These are phyloP conservation scores for Trichoderma sp. DNA, from an alignment of 2,329 filamentous ascomycete genomes.

Conservation along the genomic window DNA sequence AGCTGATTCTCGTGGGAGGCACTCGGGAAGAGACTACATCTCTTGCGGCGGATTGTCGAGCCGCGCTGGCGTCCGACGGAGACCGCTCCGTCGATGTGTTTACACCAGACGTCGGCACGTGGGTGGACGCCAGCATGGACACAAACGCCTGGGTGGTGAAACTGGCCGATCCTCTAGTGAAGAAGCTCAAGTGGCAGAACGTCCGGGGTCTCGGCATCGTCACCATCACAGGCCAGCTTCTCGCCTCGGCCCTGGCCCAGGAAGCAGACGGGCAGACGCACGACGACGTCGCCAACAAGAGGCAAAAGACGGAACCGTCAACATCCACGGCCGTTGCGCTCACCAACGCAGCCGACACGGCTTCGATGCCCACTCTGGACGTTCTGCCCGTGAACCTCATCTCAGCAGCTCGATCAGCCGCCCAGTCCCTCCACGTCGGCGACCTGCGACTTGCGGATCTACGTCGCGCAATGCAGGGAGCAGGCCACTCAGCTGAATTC, in stretches of 20 bases:
- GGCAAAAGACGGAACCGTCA: slow-evolving; percentile 44
- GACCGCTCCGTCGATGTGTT: slow-evolving; percentile 68
- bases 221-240: slow-evolving; percentile 75
- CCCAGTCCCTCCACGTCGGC: slow-evolving; percentile 89
- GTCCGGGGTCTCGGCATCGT: slow-evolving; percentile 87
- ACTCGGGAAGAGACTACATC: slow-evolving; percentile 72
- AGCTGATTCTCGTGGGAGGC: slow-evolving; percentile 88
- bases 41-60: slow-evolving; percentile 77
- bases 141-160: slow-evolving; percentile 97
- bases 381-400: slow-evolving; percentile 58
- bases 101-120: slow-evolving; percentile 70
- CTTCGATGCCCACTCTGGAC: slow-evolving; percentile 49
- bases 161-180: slow-evolving; percentile 78
- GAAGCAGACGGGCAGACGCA: slow-evolving; percentile 47
- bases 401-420: slow-evolving; percentile 70
- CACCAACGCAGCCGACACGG: slow-evolving; percentile 23
- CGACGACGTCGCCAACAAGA: slow-evolving; percentile 47
- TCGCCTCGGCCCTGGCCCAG: slow-evolving; percentile 36
- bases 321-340: slow-evolving; percentile 29
- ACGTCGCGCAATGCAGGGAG: slow-evolving; percentile 74
- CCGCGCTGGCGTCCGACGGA: slow-evolving; percentile 53
- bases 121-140: slow-evolving; percentile 88
- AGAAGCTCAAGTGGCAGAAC: slow-evolving; percentile 90
- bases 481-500: slow-evolving; percentile 87
- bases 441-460: slow-evolving; percentile 88